Percentiles rank a stretch among this genome's conserved stretches.
Evolutionary conservation across 192 early-diverging fungal genomes (phyloP).

Genomic region (Physocladia obscura): DNA sequence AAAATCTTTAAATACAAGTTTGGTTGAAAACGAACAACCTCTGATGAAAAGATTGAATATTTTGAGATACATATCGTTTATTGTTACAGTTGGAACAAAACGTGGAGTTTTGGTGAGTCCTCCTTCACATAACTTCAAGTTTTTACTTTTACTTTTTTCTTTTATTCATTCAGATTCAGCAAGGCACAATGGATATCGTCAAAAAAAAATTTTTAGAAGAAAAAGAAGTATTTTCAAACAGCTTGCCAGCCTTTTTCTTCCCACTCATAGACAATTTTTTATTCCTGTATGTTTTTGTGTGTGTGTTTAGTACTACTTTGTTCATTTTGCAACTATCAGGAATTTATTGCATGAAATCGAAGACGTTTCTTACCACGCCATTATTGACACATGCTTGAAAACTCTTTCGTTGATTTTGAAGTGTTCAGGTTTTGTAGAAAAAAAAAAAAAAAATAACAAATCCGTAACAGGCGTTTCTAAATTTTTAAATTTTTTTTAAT

Average conservation of each 20-base stretch:
- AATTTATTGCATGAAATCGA: background rate
- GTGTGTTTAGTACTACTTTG: background rate
- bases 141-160: background rate
- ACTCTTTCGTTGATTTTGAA: conserved; percentile 8
- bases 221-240: background rate
- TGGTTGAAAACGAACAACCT: background rate
- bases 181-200: background rate
- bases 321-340: background rate
- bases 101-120: background rate
- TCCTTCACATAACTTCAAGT: background rate
- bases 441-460: background rate
- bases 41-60: background rate
- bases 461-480: background rate
- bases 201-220: background rate
- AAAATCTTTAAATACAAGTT: background rate
- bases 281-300: background rate
- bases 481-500: background rate
- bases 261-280: conserved; percentile 14
- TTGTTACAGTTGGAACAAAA: conserved; percentile 9
- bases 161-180: background rate
- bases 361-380: background rate
- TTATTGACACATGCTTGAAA: conserved; percentile 19
- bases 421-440: conserved; percentile 5
- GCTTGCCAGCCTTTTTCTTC: conserved; percentile 14
- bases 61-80: conserved; percentile 12